Base-by-base conservation (phyloP, 202 grass and related monocot genomes). In the Cymbopogon flexuosus region DNA sequence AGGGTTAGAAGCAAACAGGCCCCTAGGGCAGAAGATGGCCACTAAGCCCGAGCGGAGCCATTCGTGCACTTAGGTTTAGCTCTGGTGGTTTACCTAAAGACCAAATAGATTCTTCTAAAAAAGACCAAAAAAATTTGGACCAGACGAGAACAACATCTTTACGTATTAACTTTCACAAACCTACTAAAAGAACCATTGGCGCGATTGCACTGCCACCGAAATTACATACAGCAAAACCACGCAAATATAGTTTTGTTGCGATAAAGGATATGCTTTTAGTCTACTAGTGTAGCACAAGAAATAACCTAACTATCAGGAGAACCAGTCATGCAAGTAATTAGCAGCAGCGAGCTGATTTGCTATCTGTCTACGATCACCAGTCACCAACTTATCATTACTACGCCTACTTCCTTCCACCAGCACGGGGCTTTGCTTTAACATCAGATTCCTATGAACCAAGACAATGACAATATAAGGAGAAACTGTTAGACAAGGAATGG, bases 381-480 rank as follows among this genome's bases (percentile, higher is more conserved):
- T 67, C 59, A 66, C 68, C 21, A 56, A 46, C 60, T 74, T 84
- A 56, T 47, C 49, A 19, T 73, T 83, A 14, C 8, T 43, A 39
- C 2, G 13, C 71, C 85, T 83, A 97, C 67, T 91, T 97, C 68
- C 87, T 90, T 79, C 72, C 84, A 47, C 78, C 84, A 47, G 88
- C 15, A 18, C 94, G 90, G 46, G 92, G 92, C 70, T 97, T 97
- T 79, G 79, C 92, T 94, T 97, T 97, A 49, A 97, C 89, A 61
- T 94, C 94, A 57, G 92, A 85, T 79, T 97, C 90, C 92, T 97
- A 83, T 62, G 57, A 21, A 51, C 49, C n/a, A 46, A 89, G 76
- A 69, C 45, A 58, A 56, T 30, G 27, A 76, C 23, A 4, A 70
- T 57, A 54, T 30, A 76, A 59, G 12, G 23, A 77, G 57, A 15